phyloP scores from a whole-genome alignment of 2,329 filamentous ascomycete genomes.

The Mariannaea sp. region DNA sequence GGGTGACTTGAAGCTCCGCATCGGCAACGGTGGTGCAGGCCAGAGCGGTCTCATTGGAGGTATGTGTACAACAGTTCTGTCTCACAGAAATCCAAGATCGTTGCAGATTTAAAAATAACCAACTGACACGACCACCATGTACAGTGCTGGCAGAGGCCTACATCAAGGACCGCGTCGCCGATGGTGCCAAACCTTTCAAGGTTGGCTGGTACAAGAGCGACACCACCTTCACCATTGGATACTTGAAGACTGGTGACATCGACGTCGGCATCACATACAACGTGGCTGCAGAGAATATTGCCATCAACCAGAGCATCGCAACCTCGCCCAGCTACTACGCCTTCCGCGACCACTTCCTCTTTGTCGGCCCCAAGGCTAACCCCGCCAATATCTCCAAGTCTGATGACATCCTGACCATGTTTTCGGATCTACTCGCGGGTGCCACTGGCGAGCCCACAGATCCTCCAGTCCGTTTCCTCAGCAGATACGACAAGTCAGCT shows the following conservation, averaged over 20 bases:
- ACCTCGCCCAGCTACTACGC: conserved; percentile 41
- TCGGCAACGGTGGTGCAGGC: conserved; percentile 46
- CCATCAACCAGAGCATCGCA: conserved; percentile 47
- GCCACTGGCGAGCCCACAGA: conserved; percentile 41
- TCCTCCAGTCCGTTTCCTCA: conserved; percentile 48
- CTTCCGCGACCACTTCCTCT: conserved; percentile 53
- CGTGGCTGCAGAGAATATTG: conserved; percentile 48
- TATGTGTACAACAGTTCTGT: too few relatives aligned
- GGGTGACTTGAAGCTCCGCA: conserved; percentile 33
- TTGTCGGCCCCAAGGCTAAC: conserved; percentile 46
- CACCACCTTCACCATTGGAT: conserved; percentile 51
- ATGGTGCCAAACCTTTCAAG: conserved; percentile 41
- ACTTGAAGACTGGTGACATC: conserved; percentile 45
- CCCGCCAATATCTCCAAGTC: conserved; percentile 38
- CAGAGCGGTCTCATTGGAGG: conserved; percentile 45
- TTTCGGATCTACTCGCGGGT: conserved; percentile 42
- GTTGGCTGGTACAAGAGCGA: conserved; percentile 53
- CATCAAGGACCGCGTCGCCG: conserved; percentile 30
- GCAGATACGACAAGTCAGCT: conserved; percentile 54
- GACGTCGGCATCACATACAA: conserved; percentile 54
- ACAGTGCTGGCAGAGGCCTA: conserved; percentile 37
- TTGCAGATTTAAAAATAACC: rapidly evolving
- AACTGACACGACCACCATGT: background rate
- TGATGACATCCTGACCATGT: conserved; percentile 41
- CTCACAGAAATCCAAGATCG: too few relatives aligned